phyloP scores from a whole-genome alignment of 768 basidiomycete species.

The Lactarius vividus region DNA sequence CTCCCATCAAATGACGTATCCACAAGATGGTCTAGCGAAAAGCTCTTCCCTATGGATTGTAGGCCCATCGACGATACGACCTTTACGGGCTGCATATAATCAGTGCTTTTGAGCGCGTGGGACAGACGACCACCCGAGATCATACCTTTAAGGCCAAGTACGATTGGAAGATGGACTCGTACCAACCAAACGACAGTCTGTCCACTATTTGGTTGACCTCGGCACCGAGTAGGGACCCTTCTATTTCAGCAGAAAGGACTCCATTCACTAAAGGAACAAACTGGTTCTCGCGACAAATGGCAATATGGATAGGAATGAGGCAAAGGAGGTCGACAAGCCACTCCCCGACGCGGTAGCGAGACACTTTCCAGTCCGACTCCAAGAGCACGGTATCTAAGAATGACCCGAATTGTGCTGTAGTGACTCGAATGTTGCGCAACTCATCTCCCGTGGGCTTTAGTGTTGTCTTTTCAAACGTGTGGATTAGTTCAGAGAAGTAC shows the following conservation, averaged over 20 bases:
- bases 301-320: constrained; percentile 64
- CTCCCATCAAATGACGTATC: constrained; percentile 66
- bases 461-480: constrained; percentile 45
- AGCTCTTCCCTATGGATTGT: constrained; percentile 64
- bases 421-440: constrained; percentile 41
- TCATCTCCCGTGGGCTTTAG: constrained; percentile 51
- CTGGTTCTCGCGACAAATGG: constrained; percentile 55
- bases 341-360: constrained; percentile 49
- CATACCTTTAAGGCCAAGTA: constrained; percentile 57
- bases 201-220: constrained; percentile 57
- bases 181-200: constrained; percentile 58
- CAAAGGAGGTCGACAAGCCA: constrained; percentile 65
- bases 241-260: constrained; percentile 47
- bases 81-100: constrained; percentile 47
- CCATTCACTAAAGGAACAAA: constrained; percentile 63
- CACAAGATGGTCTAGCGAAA: constrained; percentile 54
- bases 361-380: constrained; percentile 30
- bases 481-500: constrained; percentile 47
- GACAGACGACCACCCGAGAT: background rate
- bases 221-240: constrained; percentile 54
- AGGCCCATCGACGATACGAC: constrained; percentile 71
- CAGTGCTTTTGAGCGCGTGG: background rate
- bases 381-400: constrained; percentile 28
- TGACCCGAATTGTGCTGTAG: constrained; percentile 33
- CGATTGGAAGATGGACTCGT: constrained; percentile 60